Percentiles rank a stretch among this genome's conserved stretches.
Evolutionary conservation across 805 yeast genomes (phyloP).

Genomic region (Metschnikowia aberdeeniae): DNA sequence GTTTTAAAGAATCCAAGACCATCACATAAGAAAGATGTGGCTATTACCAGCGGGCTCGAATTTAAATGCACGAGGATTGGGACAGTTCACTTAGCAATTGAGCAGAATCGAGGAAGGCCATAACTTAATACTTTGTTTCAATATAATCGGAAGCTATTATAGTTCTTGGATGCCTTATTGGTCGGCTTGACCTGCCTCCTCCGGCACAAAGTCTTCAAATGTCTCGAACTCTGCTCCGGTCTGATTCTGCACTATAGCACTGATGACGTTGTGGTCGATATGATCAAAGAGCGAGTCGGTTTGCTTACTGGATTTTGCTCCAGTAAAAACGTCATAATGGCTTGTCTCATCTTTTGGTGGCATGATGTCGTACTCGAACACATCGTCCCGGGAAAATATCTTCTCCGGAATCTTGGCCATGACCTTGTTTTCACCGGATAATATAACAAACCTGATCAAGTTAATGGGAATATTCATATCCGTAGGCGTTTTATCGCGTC

Average conservation of each 20-base stretch:
- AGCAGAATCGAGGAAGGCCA: too few relatives aligned
- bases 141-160: too few relatives aligned
- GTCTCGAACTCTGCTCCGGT: slow-evolving; percentile 23
- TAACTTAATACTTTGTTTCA: too few relatives aligned
- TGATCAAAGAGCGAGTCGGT: slow-evolving; percentile 37
- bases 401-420: slow-evolving; percentile 65
- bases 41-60: too few relatives aligned
- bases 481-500: background rate
- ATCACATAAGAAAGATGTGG: too few relatives aligned
- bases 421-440: slow-evolving; percentile 66
- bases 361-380: slow-evolving; percentile 66
- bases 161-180: too few relatives aligned
- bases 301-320: slow-evolving; percentile 17
- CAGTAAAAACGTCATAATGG: slow-evolving; percentile 39
- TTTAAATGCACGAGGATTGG: too few relatives aligned
- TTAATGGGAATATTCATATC: slow-evolving; percentile 49
- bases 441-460: slow-evolving; percentile 60
- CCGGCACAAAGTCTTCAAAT: slow-evolving; percentile 13
- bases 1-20: too few relatives aligned
- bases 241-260: slow-evolving; percentile 37
- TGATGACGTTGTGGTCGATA: slow-evolving; percentile 45
- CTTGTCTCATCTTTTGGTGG: slow-evolving; percentile 49
- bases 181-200: background rate
- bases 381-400: slow-evolving; percentile 59
- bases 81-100: too few relatives aligned